These are phyloP conservation scores for Pleoardoris graminearum DNA, from an alignment of 2,329 filamentous ascomycete genomes.

Conservation along the genomic window DNA sequence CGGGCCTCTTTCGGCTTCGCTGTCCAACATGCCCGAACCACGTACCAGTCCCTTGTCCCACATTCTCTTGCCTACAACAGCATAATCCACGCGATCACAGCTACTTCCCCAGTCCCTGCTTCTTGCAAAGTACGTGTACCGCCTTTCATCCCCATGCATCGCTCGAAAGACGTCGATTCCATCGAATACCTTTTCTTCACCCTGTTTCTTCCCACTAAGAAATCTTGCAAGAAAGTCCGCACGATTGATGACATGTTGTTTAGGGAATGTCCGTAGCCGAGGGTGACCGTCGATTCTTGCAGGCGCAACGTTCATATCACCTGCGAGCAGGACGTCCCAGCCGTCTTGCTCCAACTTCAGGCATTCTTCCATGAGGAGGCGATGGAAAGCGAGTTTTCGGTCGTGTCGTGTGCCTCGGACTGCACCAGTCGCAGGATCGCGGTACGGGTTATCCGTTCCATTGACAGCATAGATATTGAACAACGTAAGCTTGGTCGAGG, in stretches of 20 bases:
- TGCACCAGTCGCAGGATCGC: constrained; percentile 48
- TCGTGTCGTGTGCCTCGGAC: constrained; percentile 55
- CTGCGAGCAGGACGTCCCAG: constrained; percentile 53
- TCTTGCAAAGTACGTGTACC: constrained; percentile 57
- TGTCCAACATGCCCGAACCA: constrained; percentile 49
- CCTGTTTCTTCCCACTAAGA: constrained; percentile 34
- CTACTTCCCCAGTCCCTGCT: constrained; percentile 52
- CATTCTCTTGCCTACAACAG: constrained; percentile 50
- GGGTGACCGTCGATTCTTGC: constrained; percentile 52
- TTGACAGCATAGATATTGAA: constrained; percentile 61
- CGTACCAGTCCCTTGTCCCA: constrained; percentile 45
- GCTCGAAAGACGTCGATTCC: constrained; percentile 56
- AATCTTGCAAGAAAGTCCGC: constrained; percentile 56
- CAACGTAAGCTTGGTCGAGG: constrained; percentile 46
- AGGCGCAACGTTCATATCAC: constrained; percentile 58
- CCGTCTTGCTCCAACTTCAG: constrained; percentile 47
- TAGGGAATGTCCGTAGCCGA: constrained; percentile 49
- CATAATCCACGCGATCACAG: constrained; percentile 59
- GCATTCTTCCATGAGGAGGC: constrained; percentile 51
- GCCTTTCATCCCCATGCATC: constrained; percentile 47
- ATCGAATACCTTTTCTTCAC: constrained; percentile 18
- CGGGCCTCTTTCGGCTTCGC: constrained; percentile 51
- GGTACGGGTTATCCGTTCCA: constrained; percentile 54
- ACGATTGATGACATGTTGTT: constrained; percentile 56
- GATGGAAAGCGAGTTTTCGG: constrained; percentile 55